Conservation (phyloP, 148 eudicot species). For the Salicornia ramosissima region DNA sequence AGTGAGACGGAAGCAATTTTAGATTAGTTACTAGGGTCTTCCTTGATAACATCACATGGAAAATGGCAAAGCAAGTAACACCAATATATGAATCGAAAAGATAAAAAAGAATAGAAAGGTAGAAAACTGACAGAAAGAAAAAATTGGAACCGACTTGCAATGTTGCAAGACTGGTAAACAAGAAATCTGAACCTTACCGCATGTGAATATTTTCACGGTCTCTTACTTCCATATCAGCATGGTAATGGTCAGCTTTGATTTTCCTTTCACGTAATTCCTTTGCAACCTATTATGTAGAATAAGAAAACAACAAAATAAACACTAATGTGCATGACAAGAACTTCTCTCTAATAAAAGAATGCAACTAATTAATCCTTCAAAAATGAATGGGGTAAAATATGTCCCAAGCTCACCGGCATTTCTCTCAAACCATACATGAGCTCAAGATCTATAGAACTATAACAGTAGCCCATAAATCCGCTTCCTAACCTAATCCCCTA, state of each 20-base stretch:
- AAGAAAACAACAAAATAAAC: no score
- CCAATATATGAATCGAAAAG: neutral
- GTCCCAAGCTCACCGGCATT: no score
- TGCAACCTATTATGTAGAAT: conserved; percentile 55
- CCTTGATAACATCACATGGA: conserved; percentile 1
- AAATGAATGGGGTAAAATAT: no score
- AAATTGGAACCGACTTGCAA: neutral
- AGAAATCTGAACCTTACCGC: conserved; percentile 37
- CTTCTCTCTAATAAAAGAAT: no score
- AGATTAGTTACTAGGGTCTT: neutral
- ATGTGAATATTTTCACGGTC: conserved; percentile 80
- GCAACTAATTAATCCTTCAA: no score
- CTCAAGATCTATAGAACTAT: no score
- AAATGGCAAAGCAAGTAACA: neutral
- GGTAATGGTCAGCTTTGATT: conserved; percentile 84
- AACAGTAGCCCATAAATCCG: no score
- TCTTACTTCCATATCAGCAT: conserved; percentile 94
- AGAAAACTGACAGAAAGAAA: neutral
- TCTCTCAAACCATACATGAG: no score
- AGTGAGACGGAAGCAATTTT: neutral
- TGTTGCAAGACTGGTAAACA: neutral
- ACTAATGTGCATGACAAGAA: no score
- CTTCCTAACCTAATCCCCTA: no score
- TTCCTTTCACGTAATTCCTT: conserved; percentile 78
- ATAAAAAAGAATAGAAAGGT: neutral